Conservation (phyloP, 1,139 yeast genomes). For the Taphrina deformans region DNA sequence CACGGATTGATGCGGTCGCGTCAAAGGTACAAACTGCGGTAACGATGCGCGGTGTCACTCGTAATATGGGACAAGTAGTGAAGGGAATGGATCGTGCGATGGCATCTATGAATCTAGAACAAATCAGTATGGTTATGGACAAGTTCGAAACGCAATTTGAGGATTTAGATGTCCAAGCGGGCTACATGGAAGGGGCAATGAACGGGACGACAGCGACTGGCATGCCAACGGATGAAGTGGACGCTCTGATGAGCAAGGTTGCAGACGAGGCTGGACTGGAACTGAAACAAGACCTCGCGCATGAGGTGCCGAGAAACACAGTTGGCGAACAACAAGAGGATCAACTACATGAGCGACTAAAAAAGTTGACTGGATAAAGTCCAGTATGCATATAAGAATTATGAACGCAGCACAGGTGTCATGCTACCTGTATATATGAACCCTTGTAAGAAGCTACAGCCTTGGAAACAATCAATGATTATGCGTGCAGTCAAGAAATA, state of each 20-base stretch:
- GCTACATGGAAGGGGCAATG: slow-evolving; percentile 68
- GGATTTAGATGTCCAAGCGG: slow-evolving; percentile 89
- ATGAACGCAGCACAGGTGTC: too few species aligned
- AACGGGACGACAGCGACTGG: slow-evolving; percentile 69
- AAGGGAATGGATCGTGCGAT: slow-evolving; percentile 95
- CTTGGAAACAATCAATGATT: too few species aligned
- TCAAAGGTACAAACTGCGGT: slow-evolving; percentile 96
- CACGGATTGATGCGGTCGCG: slow-evolving; percentile 93
- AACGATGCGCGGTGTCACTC: slow-evolving; percentile 91
- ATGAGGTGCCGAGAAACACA: slow-evolving; percentile 17
- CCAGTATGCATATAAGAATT: too few species aligned
- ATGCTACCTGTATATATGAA: too few species aligned
- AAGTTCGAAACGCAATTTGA: slow-evolving; percentile 95
- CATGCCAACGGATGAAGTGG: slow-evolving; percentile 96
- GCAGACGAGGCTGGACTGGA: slow-evolving; percentile 98
- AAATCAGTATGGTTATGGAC: slow-evolving; percentile 92
- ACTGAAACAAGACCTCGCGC: slow-evolving; percentile 69
- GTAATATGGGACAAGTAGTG: slow-evolving; percentile 89
- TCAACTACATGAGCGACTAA: slow-evolving; percentile 22
- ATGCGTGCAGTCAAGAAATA: too few species aligned
- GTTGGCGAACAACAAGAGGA: slow-evolving; percentile 26
- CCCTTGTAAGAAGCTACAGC: too few species aligned
- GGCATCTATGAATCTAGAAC: slow-evolving; percentile 91
- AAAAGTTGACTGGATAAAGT: slow-evolving; percentile 7
- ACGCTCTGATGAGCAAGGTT: slow-evolving; percentile 82